A percentile compares a stretch with the other conserved stretches of the same genome.
Evolutionary conservation across 495 filamentous ascomycete species (phyloP).

Genomic region (Glonium stellatum): DNA sequence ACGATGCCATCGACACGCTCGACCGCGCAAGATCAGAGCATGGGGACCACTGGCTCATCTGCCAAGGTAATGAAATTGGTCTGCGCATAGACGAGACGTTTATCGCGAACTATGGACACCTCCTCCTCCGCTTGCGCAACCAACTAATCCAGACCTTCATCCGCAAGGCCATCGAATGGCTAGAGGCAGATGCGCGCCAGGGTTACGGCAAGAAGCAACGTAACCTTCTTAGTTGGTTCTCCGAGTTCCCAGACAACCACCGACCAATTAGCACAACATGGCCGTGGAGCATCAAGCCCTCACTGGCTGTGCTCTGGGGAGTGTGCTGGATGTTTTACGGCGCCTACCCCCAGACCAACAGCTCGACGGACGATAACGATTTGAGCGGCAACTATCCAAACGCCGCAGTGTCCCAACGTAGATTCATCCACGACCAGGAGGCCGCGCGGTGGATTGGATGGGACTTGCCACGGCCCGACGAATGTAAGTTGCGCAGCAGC

Average conservation of each 20-base stretch:
- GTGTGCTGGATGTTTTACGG: slow-evolving; percentile 52
- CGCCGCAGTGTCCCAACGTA: slow-evolving; percentile 10
- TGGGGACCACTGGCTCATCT: slow-evolving; percentile 21
- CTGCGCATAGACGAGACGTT: slow-evolving; percentile 23
- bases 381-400: not conserved
- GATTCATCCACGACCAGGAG: slow-evolving; percentile 11
- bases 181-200: slow-evolving; percentile 7
- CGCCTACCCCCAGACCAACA: slow-evolving; percentile 2
- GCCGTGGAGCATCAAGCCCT: slow-evolving; percentile 47
- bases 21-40: slow-evolving; percentile 7
- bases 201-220: slow-evolving; percentile 15
- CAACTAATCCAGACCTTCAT: slow-evolving; percentile 18
- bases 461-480: slow-evolving; percentile 6
- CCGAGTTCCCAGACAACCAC: slow-evolving; percentile 35
- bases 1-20: slow-evolving; percentile 15
- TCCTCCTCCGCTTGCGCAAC: slow-evolving; percentile 19
- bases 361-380: not conserved
- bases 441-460: slow-evolving; percentile 8
- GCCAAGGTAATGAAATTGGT: slow-evolving; percentile 17
- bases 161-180: slow-evolving; percentile 20
- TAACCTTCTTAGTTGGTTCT: slow-evolving; percentile 30
- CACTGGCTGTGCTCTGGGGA: slow-evolving; percentile 48
- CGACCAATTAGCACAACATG: slow-evolving; percentile 46
- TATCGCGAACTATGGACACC: slow-evolving; percentile 30
- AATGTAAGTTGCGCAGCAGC: slow-evolving; percentile 15